Evolutionary conservation across 2,329 filamentous ascomycete species (phyloP), one percentile per base, ranked within the genome.

Genomic region (Phaeosphaeriaceae sp.): DNA sequence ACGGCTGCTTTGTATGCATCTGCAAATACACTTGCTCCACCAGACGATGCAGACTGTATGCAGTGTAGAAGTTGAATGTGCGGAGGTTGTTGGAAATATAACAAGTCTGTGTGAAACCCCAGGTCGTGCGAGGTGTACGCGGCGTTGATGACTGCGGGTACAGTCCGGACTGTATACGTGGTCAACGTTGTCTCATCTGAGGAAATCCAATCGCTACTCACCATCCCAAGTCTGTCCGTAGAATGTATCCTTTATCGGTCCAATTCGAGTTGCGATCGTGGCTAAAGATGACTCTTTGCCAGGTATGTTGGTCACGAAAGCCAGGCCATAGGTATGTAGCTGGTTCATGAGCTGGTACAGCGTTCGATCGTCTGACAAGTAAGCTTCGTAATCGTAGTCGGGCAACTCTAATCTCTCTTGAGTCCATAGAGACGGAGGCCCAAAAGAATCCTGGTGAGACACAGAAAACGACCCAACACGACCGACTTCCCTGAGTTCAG

Each of bases 221-320:
- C 98, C 94, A 77, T 97, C 91, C 88, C 94, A 98, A 0, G 93
- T 97, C 67, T 85, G 83, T 44, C 95, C 95, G 77, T 98, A 98
- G 74, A 98, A 95, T 8, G 94, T 95, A 68, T 93, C 89, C 71
- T 93, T 91, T 24, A 97, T 80, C 32, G 86, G 86, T 1, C 93
- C 94, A 59, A 98, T 91, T 52, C 89, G 86, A 3, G 83, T 82
- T 1, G 89, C 91, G 58, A 98, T 88, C 22, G 83, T 79, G 42
- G 86, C 84, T 4, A 97, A 90, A 4, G 88, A 84, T 1, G 83
- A 78, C 60, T 90, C 86, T 17, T 86, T 85, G 10, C 88, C 81
- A 0, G 94, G 94, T 6, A 97, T 89, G 60, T 87, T 85, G 50
- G 85, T 87, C 26, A 98, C 77, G 76, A 97, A 92, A 17, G 97